A percentile compares a stretch with the other conserved stretches of the same genome.
phyloP scores from a whole-genome alignment of 345 rosid genomes.

The Euphorbia peplus region DNA sequence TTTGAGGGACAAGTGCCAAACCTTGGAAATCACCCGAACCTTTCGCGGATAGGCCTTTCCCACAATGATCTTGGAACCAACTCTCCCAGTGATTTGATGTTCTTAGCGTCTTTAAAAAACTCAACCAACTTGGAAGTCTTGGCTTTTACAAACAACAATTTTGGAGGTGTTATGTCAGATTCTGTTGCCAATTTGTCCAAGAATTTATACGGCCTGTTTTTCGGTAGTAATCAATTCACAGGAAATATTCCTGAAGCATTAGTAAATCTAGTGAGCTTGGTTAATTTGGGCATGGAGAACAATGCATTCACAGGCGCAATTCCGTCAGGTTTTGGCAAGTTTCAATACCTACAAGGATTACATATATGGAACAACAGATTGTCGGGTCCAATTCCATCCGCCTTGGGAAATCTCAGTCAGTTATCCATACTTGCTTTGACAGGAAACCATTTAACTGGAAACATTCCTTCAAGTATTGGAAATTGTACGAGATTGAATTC shows the following conservation, averaged over 20 bases:
- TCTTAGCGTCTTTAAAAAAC: conserved; percentile 20
- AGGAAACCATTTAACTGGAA: conserved; percentile 17
- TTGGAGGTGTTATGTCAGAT: conserved; percentile 21
- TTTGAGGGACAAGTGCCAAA: neutral
- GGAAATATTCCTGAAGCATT: conserved; percentile 20
- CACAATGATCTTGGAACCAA: conserved; percentile 16
- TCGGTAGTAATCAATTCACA: conserved; percentile 7
- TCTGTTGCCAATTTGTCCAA: conserved; percentile 25
- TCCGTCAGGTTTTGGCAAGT: conserved; percentile 16
- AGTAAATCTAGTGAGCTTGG: conserved; percentile 23
- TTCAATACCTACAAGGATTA: conserved; percentile 3
- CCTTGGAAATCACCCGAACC: neutral
- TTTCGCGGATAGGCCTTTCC: conserved; percentile 12
- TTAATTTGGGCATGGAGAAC: neutral
- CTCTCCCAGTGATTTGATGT: conserved; percentile 12
- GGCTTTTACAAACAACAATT: neutral
- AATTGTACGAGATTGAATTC: neutral
- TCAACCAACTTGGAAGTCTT: conserved; percentile 10
- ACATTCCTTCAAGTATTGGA: conserved; percentile 17
- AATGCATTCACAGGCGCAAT: conserved; percentile 18
- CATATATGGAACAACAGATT: conserved; percentile 2
- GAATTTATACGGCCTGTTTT: neutral
- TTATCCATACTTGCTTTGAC: neutral
- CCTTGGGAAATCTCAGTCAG: conserved; percentile 17
- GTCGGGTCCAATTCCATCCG: conserved; percentile 15